Conservation (phyloP, 2,329 filamentous ascomycete species). For the Aspergillus brunneoviolaceus region DNA sequence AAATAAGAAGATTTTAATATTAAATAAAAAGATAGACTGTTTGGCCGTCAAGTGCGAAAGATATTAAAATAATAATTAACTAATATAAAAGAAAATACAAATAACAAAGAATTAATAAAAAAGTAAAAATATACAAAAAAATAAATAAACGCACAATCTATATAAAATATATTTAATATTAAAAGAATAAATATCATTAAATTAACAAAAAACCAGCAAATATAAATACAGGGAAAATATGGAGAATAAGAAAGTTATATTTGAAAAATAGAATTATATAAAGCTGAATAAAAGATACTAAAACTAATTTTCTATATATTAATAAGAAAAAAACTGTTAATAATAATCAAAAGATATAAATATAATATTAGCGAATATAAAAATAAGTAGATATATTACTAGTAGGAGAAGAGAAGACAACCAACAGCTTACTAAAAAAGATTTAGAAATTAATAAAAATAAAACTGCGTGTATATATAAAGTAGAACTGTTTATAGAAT, state of each 20-base stretch:
- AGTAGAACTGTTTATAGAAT: too few relatives aligned
- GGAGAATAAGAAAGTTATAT: not conserved
- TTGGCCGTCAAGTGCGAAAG: too few relatives aligned
- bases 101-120: not conserved
- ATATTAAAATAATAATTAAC: too few relatives aligned
- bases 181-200: not conserved
- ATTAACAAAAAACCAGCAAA: not conserved
- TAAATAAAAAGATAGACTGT: too few relatives aligned
- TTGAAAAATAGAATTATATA: not conserved
- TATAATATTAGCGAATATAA: too few relatives aligned
- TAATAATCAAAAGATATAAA: not conserved
- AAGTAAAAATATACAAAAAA: not conserved
- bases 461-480: not conserved
- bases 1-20: too few relatives aligned
- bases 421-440: not conserved
- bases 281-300: not conserved
- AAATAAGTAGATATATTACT: too few relatives aligned
- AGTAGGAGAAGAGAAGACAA: not conserved
- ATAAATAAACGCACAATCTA: not conserved
- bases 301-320: not conserved
- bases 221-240: not conserved
- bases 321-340: not conserved
- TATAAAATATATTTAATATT: not conserved
- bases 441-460: not conserved
- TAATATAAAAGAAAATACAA: too few relatives aligned